phyloP scores from a whole-genome alignment of 2,329 filamentous ascomycete species.

The Colletotrichum sp. region DNA sequence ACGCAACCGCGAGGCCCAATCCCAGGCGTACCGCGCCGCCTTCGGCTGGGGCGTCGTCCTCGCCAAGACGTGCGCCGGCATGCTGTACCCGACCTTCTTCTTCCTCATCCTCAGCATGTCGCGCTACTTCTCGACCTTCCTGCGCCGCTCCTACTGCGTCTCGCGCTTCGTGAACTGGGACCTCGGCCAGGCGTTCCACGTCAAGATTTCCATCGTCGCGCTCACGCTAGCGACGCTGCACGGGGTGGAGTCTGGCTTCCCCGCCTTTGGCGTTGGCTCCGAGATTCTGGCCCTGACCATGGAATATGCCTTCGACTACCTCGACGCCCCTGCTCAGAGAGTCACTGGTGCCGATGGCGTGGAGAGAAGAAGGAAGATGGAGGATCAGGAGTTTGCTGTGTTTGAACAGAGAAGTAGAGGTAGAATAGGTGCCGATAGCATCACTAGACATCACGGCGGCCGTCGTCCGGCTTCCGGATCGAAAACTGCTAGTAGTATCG shows the following conservation, averaged over 20 bases:
- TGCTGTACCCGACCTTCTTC: constrained; percentile 62
- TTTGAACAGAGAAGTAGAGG: not conserved
- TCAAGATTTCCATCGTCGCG: constrained; percentile 56
- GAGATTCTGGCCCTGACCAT: no score
- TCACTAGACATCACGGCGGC: not conserved
- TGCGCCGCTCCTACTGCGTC: constrained; percentile 55
- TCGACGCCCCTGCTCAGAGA: no score
- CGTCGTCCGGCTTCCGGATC: not conserved
- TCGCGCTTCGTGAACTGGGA: constrained; percentile 64
- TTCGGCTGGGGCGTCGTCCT: constrained; percentile 63
- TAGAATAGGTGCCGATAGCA: not conserved
- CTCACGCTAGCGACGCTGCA: constrained; percentile 57
- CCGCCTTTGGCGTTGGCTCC: no score
- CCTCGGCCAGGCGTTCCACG: constrained; percentile 58
- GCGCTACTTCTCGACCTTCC: constrained; percentile 57
- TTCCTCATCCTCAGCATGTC: constrained; percentile 65
- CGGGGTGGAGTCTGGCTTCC: constrained; percentile 21
- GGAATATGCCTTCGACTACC: no score
- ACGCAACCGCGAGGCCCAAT: constrained; percentile 67
- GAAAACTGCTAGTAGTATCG: not conserved
- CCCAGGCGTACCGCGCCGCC: constrained; percentile 52
- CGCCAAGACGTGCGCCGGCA: constrained; percentile 59
- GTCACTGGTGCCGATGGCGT: not conserved
- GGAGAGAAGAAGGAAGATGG: not conserved
- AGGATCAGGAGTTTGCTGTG: not conserved